A percentile compares a stretch with the other conserved stretches of the same genome.
These are phyloP conservation scores for Aspergillus leporis DNA, from an alignment of 495 filamentous ascomycete genomes.

Conservation along the genomic window DNA sequence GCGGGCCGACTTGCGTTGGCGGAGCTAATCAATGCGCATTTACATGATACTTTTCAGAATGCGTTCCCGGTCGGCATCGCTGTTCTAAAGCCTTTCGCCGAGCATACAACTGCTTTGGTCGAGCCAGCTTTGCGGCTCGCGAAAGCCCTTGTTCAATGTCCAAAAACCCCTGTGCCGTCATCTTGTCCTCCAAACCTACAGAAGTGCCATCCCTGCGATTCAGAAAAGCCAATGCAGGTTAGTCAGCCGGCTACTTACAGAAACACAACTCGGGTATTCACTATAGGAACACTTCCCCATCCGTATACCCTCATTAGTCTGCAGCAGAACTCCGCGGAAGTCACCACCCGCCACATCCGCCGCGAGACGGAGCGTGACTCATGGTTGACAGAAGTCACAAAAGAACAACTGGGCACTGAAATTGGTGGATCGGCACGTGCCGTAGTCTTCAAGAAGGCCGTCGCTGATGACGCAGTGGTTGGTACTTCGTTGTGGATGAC, in stretches of 20 bases:
- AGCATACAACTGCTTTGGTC: conserved; percentile 70
- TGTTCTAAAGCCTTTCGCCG: conserved; percentile 73
- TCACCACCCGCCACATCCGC: conserved; percentile 69
- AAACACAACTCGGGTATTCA: conserved; percentile 67
- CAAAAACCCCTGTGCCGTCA: conserved; percentile 63
- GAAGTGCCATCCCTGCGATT: conserved; percentile 71
- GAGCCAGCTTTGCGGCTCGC: conserved; percentile 71
- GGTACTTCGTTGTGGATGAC: conserved; percentile 76
- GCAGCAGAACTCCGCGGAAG: conserved; percentile 47
- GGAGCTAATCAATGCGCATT: conserved; percentile 78
- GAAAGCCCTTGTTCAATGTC: conserved; percentile 69
- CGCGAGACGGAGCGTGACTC: conserved; percentile 73
- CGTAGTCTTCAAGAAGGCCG: conserved; percentile 75
- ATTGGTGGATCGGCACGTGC: conserved; percentile 63
- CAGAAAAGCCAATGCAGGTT: conserved; percentile 53
- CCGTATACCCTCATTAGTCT: conserved; percentile 79
- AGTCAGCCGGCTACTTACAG: conserved; percentile 57
- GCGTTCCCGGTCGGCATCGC: conserved; percentile 73
- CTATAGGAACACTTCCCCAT: conserved; percentile 85
- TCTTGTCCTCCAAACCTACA: conserved; percentile 86
- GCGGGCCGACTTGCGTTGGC: conserved; percentile 64
- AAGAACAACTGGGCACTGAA: conserved; percentile 61
- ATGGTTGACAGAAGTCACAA: conserved; percentile 76
- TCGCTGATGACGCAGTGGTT: conserved; percentile 63
- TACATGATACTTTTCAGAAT: conserved; percentile 83